phyloP scores from a whole-genome alignment of 768 basidiomycete species.

The Lactarius tabidus region DNA sequence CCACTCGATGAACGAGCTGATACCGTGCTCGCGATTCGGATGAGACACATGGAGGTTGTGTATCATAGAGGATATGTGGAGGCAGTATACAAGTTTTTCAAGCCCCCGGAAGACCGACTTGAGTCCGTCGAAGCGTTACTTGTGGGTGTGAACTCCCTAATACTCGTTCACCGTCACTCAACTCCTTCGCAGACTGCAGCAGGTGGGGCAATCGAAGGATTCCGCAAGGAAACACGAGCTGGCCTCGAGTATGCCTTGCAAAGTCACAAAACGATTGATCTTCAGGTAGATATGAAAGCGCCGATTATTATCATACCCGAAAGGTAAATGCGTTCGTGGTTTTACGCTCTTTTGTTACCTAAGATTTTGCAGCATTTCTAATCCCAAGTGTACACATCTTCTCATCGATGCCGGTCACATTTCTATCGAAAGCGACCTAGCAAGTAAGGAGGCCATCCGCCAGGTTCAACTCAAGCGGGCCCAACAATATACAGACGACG shows the following conservation, averaged over 20 bases:
- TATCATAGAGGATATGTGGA: conserved; percentile 95
- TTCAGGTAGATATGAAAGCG: conserved; percentile 95
- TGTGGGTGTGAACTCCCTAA: conserved; percentile 40
- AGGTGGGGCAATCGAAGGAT: conserved; percentile 86
- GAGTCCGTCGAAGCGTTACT: conserved; percentile 93
- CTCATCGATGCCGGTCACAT: conserved; percentile 97
- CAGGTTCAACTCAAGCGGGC: conserved; percentile 80
- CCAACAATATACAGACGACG: conserved; percentile 80
- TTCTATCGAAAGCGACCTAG: conserved; percentile 85
- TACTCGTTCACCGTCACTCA: conserved; percentile 9
- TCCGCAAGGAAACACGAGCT: conserved; percentile 90
- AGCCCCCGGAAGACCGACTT: conserved; percentile 88
- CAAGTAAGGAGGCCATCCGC: conserved; percentile 72
- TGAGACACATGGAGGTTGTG: conserved; percentile 96
- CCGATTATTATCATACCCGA: conserved; percentile 97
- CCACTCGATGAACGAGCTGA: conserved; percentile 91
- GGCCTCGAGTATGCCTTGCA: conserved; percentile 92
- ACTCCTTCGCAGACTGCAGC: conserved; percentile 64
- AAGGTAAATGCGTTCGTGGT: conserved; percentile 47
- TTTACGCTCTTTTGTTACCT: conserved; percentile 16
- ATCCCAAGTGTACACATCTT: conserved; percentile 74
- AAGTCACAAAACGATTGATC: conserved; percentile 90
- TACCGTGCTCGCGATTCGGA: conserved; percentile 79
- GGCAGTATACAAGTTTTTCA: conserved; percentile 86
- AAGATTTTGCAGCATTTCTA: conserved; percentile 55